Evolutionary conservation across 2,329 filamentous ascomycete species (phyloP).

Genomic region (Calycina marina): DNA sequence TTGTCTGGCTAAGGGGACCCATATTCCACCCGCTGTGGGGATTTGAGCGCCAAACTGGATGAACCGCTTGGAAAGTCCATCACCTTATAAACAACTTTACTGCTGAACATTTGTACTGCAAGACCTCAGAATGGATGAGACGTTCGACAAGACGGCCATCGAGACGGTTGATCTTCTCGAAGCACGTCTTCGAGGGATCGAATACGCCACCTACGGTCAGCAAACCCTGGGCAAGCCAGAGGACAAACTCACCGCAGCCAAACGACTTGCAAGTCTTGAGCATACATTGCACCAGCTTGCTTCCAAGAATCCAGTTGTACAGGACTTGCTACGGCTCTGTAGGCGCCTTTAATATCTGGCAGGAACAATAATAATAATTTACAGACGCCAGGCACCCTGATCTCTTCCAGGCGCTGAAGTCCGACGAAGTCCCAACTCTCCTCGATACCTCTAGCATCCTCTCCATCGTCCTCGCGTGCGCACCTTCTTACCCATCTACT

Average conservation of each 20-base stretch:
- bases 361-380: slow-evolving; percentile 5
- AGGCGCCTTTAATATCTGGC: slow-evolving; percentile 4
- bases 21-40: not conserved
- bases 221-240: slow-evolving; percentile 5
- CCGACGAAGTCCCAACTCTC: slow-evolving; percentile 15
- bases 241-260: slow-evolving; percentile 5
- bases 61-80: too few species aligned
- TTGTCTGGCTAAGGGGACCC: not conserved
- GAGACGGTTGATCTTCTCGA: slow-evolving; percentile 22
- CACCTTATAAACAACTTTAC: not conserved
- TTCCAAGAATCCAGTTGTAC: slow-evolving; percentile 19
- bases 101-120: not conserved
- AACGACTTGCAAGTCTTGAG: slow-evolving; percentile 12
- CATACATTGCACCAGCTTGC: slow-evolving; percentile 16
- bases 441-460: slow-evolving; percentile 16
- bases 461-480: slow-evolving; percentile 21
- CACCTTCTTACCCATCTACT: slow-evolving; percentile 20
- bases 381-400: slow-evolving; percentile 21
- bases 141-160: slow-evolving; percentile 19
- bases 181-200: slow-evolving; percentile 18
- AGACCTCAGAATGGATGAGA: slow-evolving; percentile 14
- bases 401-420: slow-evolving; percentile 19
- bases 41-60: too few species aligned
- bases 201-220: slow-evolving; percentile 18
- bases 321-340: slow-evolving; percentile 22